phyloP scores from a whole-genome alignment of 176 grass and related monocot species.

The Ensete ventricosum region DNA sequence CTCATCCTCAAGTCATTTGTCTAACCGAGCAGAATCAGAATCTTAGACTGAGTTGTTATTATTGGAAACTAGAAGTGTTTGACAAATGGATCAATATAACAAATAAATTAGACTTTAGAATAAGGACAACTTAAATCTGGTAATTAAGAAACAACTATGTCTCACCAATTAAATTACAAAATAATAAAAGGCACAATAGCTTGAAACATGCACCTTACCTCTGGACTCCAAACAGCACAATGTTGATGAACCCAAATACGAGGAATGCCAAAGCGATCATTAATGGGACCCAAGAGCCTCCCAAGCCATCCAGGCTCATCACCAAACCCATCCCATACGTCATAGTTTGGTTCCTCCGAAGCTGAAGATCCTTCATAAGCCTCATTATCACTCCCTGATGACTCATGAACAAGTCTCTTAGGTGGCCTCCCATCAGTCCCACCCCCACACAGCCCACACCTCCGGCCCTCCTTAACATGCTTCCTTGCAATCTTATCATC shows the following conservation, averaged over 20 bases:
- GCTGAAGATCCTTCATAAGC: conserved; percentile 70
- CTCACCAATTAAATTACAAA: neutral
- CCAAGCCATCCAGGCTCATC: conserved; percentile 88
- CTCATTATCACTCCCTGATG: conserved; percentile 81
- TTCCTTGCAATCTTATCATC: conserved; percentile 25
- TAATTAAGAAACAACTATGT: neutral
- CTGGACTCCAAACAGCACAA: conserved; percentile 94
- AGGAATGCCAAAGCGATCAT: conserved; percentile 73
- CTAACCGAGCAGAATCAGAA: too few relatives aligned
- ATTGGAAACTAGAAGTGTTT: too few relatives aligned
- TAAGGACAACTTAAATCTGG: neutral
- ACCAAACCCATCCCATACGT: conserved; percentile 86
- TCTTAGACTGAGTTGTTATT: too few relatives aligned
- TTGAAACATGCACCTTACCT: conserved; percentile 29
- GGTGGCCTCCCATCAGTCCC: conserved; percentile 81
- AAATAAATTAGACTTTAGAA: too few relatives aligned
- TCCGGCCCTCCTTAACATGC: conserved; percentile 67
- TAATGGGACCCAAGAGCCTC: conserved; percentile 79
- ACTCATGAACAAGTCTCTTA: conserved; percentile 62
- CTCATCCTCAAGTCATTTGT: too few relatives aligned
- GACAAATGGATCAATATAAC: too few relatives aligned
- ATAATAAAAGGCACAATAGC: neutral
- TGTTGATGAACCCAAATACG: conserved; percentile 97
- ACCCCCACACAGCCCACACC: conserved; percentile 83
- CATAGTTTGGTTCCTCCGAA: conserved; percentile 90